Conservation (phyloP, 805 yeast genomes). For the Brettanomyces nanus region DNA sequence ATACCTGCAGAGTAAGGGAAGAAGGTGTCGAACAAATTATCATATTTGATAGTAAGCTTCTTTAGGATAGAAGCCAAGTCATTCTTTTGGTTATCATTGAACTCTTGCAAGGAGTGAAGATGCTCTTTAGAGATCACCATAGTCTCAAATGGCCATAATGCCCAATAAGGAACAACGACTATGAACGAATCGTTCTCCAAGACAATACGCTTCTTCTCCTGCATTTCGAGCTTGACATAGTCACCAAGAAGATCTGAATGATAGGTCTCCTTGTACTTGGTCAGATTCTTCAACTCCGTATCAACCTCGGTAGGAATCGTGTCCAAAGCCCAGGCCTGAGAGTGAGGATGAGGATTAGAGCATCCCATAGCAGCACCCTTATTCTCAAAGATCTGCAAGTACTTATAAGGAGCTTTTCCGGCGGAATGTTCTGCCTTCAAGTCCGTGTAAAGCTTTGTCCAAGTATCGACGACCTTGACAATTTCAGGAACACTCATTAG, state of each 20-base stretch:
- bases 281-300: constrained; percentile 1
- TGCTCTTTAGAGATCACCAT: constrained; percentile 2
- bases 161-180: constrained; percentile 3
- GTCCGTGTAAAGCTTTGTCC: constrained; percentile 1
- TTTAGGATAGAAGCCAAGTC: constrained; percentile 1
- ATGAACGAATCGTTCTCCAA: constrained; percentile 3
- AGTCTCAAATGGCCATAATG: constrained; percentile 2
- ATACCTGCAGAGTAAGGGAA: constrained; percentile 2
- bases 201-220: not conserved
- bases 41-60: constrained; percentile 1
- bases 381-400: constrained; percentile 2
- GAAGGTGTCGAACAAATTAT: constrained; percentile 1
- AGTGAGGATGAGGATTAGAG: constrained; percentile 2
- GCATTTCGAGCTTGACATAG: constrained; percentile 1
- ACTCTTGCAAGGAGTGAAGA: constrained; percentile 1
- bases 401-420: constrained; percentile 1
- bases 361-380: constrained; percentile 4
- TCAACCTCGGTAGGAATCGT: constrained; percentile 1
- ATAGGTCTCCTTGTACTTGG: not conserved
- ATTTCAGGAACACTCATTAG: not conserved
- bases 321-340: constrained; percentile 2
- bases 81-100: not conserved
- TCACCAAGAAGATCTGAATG: not conserved
- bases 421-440: not conserved
- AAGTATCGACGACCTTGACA: not conserved